Conservation (phyloP, 148 eudicot species). For the Vaccinium corymbosum region DNA sequence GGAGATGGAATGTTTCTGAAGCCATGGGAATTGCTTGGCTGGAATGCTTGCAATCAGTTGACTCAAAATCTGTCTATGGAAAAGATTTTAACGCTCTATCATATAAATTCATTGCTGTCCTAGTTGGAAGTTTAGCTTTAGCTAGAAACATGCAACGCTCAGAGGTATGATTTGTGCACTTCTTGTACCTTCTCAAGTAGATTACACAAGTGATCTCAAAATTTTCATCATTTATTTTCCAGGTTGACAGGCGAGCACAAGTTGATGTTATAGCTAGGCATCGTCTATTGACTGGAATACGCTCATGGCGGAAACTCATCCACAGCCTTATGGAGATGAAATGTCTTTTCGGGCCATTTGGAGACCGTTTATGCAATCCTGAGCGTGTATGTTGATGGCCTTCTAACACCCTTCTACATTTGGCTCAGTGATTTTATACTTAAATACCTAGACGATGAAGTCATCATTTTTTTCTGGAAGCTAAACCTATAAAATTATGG, state of each 20-base stretch:
- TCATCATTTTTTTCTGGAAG: not conserved
- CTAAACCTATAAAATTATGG: not conserved
- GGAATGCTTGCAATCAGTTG: constrained; percentile 95
- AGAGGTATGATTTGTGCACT: constrained; percentile 50
- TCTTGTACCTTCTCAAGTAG: constrained; percentile 9
- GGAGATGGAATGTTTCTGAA: constrained; percentile 91
- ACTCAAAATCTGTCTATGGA: constrained; percentile 79
- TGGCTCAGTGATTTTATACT: constrained; percentile 2
- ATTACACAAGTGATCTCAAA: not conserved
- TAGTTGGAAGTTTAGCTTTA: constrained; percentile 95
- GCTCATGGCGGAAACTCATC: constrained; percentile 93
- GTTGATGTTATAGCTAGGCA: constrained; percentile 63
- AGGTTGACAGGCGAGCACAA: constrained; percentile 90
- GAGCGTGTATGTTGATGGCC: constrained; percentile 48
- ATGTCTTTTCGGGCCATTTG: constrained; percentile 84
- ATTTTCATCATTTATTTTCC: constrained; percentile 15
- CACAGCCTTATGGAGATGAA: constrained; percentile 77
- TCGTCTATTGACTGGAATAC: constrained; percentile 66
- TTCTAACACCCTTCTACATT: not conserved
- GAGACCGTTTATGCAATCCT: constrained; percentile 55
- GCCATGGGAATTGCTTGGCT: constrained; percentile 99
- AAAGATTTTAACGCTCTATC: constrained; percentile 93
- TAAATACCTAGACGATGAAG: not conserved
- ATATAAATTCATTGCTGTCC: constrained; percentile 88
- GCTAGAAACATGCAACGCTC: constrained; percentile 97